Evolutionary conservation across 257 asterid genomes (phyloP), one percentile per base, ranked within the genome.

Genomic region (Solanum virginianum): DNA sequence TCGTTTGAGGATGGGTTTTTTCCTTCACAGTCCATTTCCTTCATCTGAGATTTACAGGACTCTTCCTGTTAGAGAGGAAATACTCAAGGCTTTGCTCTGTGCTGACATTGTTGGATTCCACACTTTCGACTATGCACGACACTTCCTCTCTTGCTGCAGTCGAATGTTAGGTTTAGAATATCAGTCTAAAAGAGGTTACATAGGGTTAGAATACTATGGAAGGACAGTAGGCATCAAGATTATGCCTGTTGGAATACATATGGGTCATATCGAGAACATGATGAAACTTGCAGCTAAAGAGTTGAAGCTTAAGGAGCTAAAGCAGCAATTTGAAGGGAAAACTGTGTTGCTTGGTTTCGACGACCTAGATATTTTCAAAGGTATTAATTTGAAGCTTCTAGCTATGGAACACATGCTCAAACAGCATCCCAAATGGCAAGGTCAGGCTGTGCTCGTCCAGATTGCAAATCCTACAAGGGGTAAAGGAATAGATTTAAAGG

Each of bases 1-100:
- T 69, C 91, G 93, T 80, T 87, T 95, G 85, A 90, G 96, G 88
- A 95, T 95, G 95, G 98, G 98, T 3, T 95, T 95, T 85, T 95
- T 95, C 91, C 98, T 95, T 83, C 98, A 95, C 91, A 90, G 95
- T 75, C 97, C 98, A 11, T 95, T 95, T 88, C 98, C 98, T 87
- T 95, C 98, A n/a, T 95, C 98, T 41, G 98, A 95, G 90, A 88
- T 95, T 56, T 95, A 94, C 89, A 89, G 97, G 89, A 89, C 98
- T 47, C 98, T 95, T 87, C 98, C 98, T 82, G 98, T 95, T 62
- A 92, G 98, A 89, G 97, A 92, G 84, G 98, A 95, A 89, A 92
- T 95, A 74, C 93, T 95, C 12, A 95, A 95, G 89, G 97, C 98
- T 65, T 84, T 95, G 63, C 97, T 95, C 80, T 92, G 93, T 82